Base-by-base conservation (phyloP, 1,284 basidiomycete genomes). In the Apiotrichum brassicae region DNA sequence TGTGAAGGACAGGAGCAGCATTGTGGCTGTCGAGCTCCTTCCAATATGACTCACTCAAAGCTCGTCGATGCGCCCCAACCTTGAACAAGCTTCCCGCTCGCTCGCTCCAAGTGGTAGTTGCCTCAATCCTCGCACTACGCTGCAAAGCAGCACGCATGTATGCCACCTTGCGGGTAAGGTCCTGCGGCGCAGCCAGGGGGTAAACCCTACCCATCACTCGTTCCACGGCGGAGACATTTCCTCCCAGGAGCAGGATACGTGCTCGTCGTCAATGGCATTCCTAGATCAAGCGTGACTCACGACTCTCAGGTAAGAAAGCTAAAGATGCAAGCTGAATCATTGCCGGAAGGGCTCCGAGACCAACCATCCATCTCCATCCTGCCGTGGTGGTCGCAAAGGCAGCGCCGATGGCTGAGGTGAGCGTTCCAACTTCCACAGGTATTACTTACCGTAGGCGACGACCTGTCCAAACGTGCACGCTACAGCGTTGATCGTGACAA, bases 281-380 rank as follows among this genome's bases (percentile, higher is more conserved):
- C 7, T 6, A 40, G 5, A 23, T 6, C 13, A 12, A 9, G 18
- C 9, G 2, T 14, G 4, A 65, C 71, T 56, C 41, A 74, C 85
- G 87, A 51, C 83, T 85, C 68, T 89, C 86, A 2, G 87, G 86
- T 3, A 89, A 75, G 65, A 84, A 81, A 46, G 79, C 73, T 43
- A 89, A 68, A 46, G 82, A 71, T 6, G 77, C 46, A 34, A 83
- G 75, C 63, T 89, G 86, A 2, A 87, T 53, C 1, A 74, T 79
- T 0, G 85, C 82, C 1, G 86, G 85, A 1, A 85, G 74, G 1
- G 79, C 78, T 16, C 84, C 84, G 1, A 87, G 73, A 2, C 85
- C 86, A 22, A 88, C 84, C 85, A 89, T 87, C 81, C 81, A 89
- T 46, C 87, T 74, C 87, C 87, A 90, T 0, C 87, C 87, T 12